Base-by-base conservation (phyloP, 495 filamentous ascomycete species). In the Poronia punctata region DNA sequence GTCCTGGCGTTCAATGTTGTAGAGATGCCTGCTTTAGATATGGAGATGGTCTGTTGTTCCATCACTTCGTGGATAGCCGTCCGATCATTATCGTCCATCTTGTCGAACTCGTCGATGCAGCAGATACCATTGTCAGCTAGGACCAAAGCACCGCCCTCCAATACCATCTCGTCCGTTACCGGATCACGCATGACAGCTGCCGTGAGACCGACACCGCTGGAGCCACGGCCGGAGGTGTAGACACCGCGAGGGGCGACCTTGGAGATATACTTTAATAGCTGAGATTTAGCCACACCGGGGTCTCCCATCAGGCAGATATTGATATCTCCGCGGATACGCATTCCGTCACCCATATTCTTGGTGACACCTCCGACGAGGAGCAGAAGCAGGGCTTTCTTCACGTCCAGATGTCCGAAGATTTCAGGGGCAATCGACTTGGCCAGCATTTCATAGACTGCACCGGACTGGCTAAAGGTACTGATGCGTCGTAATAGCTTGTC, bases 31-130 rank as follows among this genome's bases (percentile, higher is more conserved):
- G 92, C 92, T 70, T 98, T 98, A 49, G 89, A 95, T 50, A 98
- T 97, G 40, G 86, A 94, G 42, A 98, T 98, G 35, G 92, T 98
- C 64, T 98, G 92, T 59, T 98, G 92, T 56, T 98, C 92, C 92
- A 98, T 98, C 21, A 98, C 92, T 79, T 98, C 92, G 74, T 98
- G 92, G 56, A 98, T 97, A 20, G 93, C 93, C 0, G 92, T 97
- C 43, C 92, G 77, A 61, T 97, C 93, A 38, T 77, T 74, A 57
- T 98, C 92, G 57, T 97, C 93, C 92, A 98, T 98, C 67, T 98
- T 98, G 72, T 98, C 92, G 57, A 98, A 98, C 61, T 98, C 92
- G 69, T 98, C 92, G 64, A 98, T 98, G 60, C 92, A 98, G 79
- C 92, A 98, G 64, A 95, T 93, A 50, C 92, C 92, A 54, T 97